Evolutionary conservation across 352 stramenopile genomes (phyloP), one percentile per base, ranked within the genome.

Genomic region (Globisporangium emineosum): DNA sequence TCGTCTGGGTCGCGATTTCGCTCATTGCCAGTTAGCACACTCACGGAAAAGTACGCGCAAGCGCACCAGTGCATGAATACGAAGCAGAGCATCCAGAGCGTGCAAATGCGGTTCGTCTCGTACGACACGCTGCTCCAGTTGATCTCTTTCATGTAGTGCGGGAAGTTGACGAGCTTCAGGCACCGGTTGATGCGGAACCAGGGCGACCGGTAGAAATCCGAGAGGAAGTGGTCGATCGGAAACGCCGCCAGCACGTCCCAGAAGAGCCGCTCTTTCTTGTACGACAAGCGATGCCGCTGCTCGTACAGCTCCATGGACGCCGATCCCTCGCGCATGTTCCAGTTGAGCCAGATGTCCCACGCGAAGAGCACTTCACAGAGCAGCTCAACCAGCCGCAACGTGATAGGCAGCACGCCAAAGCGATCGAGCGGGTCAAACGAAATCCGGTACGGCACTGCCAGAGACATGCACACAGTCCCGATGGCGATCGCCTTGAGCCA

Each of bases 321-420:
- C 0, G 78, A 43, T 3, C 76, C 75, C 17, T 88, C 77, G 35
- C 76, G 77, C 37, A 86, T 62, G 50, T 88, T 88, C 76, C 77
- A 88, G 58, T 86, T 83, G 29, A 88, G 68, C 78, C 76, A 88
- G 43, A 88, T 86, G 64, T 88, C 78, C 65, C 68, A 76, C 0
- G 63, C 76, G 32, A 86, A 88, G 7, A 82, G 35, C 29, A 86
- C 25, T 37, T 86, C 75, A n/a, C 77, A 81, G 0, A 60, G 42
- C 13, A 73, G 67, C 62, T 88, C 78, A 6, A 84, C 6, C 19
- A 64, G 60, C 3, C 69, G 77, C 3, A 69, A 61, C 5, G 19
- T 64, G 17, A 71, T 65, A 0, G 69, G 64, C 5, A 75, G 40
- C 27, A 62, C 66, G 4, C 43, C 57, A 3, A 65, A 66, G 19